These are phyloP conservation scores for Candida suzukii DNA, from an alignment of 805 yeast genomes.

Conservation along the genomic window DNA sequence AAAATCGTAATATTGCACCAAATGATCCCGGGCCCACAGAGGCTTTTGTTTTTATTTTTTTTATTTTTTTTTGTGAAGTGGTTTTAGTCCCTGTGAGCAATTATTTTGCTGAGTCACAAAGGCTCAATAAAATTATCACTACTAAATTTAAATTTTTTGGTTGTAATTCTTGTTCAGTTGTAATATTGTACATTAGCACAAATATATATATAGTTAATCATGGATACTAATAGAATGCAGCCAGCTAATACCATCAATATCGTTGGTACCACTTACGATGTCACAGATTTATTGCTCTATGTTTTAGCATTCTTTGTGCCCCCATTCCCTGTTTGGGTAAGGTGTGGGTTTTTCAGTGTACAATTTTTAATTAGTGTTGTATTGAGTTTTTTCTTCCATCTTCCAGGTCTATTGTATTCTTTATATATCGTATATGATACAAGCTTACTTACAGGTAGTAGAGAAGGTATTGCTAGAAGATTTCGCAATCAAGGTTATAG, in stretches of 20 bases:
- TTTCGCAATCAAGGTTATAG: not conserved
- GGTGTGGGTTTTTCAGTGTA: constrained; percentile 53
- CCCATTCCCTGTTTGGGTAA: constrained; percentile 63
- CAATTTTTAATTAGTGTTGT: constrained; percentile 40
- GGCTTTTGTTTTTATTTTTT: no score
- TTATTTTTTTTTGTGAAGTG: no score
- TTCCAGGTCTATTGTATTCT: constrained; percentile 45
- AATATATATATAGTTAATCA: not conserved
- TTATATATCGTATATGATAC: constrained; percentile 35
- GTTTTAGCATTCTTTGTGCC: constrained; percentile 60
- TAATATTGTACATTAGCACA: no score
- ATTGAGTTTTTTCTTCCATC: constrained; percentile 39
- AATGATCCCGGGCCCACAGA: no score
- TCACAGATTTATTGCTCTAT: constrained; percentile 50
- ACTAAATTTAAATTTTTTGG: no score
- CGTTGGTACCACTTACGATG: constrained; percentile 12
- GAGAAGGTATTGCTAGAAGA: constrained; percentile 11
- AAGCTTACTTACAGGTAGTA: constrained; percentile 18
- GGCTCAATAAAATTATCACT: no score
- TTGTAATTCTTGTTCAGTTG: no score
- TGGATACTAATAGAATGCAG: constrained; percentile 4
- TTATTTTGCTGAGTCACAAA: no score
- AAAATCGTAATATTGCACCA: no score
- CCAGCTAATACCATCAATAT: constrained; percentile 12
- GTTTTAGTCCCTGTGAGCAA: no score